phyloP scores from a whole-genome alignment of 768 basidiomycete genomes.

The Lactarius evosmus region DNA sequence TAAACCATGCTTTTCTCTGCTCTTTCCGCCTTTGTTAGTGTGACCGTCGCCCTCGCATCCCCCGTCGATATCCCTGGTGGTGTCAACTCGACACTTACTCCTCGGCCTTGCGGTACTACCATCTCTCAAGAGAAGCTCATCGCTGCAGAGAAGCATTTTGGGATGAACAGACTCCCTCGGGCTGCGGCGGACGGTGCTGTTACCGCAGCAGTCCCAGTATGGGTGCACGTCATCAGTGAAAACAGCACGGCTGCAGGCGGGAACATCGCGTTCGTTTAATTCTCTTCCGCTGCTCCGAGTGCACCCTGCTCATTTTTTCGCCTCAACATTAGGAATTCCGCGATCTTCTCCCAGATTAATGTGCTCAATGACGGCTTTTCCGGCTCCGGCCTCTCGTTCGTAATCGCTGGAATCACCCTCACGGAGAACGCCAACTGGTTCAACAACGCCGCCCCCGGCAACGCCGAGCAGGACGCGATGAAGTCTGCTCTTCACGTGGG shows the following conservation, averaged over 20 bases:
- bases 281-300: background rate
- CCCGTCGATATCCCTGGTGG: constrained; percentile 20
- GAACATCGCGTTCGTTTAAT: constrained; percentile 40
- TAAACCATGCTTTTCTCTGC: constrained; percentile 24
- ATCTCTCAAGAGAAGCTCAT: constrained; percentile 38
- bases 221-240: constrained; percentile 45
- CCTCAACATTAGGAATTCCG: constrained; percentile 32
- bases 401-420: constrained; percentile 43
- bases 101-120: constrained; percentile 7
- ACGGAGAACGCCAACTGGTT: constrained; percentile 50
- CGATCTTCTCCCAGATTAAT: constrained; percentile 42
- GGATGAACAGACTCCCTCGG: constrained; percentile 35
- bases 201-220: constrained; percentile 36
- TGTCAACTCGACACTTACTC: constrained; percentile 27
- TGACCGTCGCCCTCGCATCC: constrained; percentile 33
- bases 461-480: constrained; percentile 44
- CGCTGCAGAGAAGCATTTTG: constrained; percentile 43
- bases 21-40: constrained; percentile 34
- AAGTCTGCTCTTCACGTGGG: constrained; percentile 46
- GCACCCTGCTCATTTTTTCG: background rate
- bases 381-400: constrained; percentile 39
- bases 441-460: constrained; percentile 40
- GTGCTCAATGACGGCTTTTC: constrained; percentile 44
- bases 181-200: constrained; percentile 19
- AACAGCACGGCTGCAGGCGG: constrained; percentile 41